A percentile compares a stretch with the other conserved stretches of the same genome.
Evolutionary conservation across 495 filamentous ascomycete genomes (phyloP).

Genomic region (Penicillium chermesinum): DNA sequence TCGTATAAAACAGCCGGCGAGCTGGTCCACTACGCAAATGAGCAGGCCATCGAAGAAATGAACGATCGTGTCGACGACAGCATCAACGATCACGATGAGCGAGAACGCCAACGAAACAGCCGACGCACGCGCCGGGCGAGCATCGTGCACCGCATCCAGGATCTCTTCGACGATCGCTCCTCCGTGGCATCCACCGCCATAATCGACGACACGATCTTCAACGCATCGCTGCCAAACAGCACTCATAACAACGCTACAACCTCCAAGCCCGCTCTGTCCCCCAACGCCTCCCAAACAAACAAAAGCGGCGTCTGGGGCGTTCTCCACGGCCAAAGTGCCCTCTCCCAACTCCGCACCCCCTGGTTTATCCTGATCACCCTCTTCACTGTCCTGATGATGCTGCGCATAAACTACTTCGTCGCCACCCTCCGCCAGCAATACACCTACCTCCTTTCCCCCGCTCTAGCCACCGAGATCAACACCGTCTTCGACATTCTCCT

Average conservation of each 20-base stretch:
- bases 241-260: constrained; percentile 3
- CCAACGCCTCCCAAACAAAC: constrained; percentile 40
- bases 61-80: constrained; percentile 58
- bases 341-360: constrained; percentile 68
- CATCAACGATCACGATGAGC: constrained; percentile 41
- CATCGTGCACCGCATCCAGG: constrained; percentile 67
- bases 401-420: constrained; percentile 95
- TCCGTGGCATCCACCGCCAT: constrained; percentile 1
- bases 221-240: constrained; percentile 4
- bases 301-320: constrained; percentile 83
- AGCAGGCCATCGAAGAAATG: constrained; percentile 35
- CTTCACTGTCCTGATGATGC: constrained; percentile 90
- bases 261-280: constrained; percentile 4
- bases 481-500: constrained; percentile 84
- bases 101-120: constrained; percentile 56
- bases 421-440: constrained; percentile 87
- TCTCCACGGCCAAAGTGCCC: constrained; percentile 69
- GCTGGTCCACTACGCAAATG: constrained; percentile 67
- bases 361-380: constrained; percentile 87
- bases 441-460: constrained; percentile 60
- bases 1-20: constrained; percentile 91
- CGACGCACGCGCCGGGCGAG: constrained; percentile 60
- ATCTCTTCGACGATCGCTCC: constrained; percentile 55
- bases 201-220: constrained; percentile 15
- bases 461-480: constrained; percentile 65